Base-by-base conservation (phyloP, 352 stramenopile species). In the Phytophthora sp. region DNA sequence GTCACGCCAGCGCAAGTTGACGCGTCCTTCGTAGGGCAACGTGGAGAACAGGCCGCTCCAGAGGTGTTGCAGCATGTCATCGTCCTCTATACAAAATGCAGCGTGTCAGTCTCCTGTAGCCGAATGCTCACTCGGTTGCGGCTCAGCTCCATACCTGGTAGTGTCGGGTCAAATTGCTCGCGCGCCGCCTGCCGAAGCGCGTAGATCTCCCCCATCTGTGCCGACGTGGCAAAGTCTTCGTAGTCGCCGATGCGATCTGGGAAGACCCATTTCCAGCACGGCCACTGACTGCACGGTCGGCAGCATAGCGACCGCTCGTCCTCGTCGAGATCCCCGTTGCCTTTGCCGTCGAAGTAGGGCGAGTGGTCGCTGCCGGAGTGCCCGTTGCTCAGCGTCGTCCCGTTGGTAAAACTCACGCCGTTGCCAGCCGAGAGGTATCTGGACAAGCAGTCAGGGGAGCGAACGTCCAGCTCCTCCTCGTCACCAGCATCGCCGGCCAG, bases 231-330 rank as follows among this genome's bases (percentile, higher is more conserved):
- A 74, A 90, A 90, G 61, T 90, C 82, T 39, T 88, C 82, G 57
- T 90, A 90, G 47, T 86, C 82, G 1, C 57, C 53, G 31, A 89
- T 75, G 2, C 76, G 79, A 2, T 86, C 71, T 0, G 79, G 77
- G 29, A 88, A 83, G 54, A 87, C 38, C 79, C 79, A 88, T 20
- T 86, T 84, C 82, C 79, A 88, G 73, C 82, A 90, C 13, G 57
- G 67, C 79, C 70, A 86, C 9, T 80, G 65, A 18, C 66, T 73
- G 41, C 77, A 88, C 5, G 60, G 42, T 4, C 62, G 57, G 36
- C 57, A 73, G 23, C 69, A 68, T 20, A 73, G 46, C 29, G 23
- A 2, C 12, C 49, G 31, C n/a, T 61, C 51, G 52, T 66, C 56
- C 30, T 66, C 50, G 4, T 67, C 55, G 39, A 61, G 41, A 50